Evolutionary conservation across 75 land plant species (phyloP).

Genomic region (Sequoia sempervirens): DNA sequence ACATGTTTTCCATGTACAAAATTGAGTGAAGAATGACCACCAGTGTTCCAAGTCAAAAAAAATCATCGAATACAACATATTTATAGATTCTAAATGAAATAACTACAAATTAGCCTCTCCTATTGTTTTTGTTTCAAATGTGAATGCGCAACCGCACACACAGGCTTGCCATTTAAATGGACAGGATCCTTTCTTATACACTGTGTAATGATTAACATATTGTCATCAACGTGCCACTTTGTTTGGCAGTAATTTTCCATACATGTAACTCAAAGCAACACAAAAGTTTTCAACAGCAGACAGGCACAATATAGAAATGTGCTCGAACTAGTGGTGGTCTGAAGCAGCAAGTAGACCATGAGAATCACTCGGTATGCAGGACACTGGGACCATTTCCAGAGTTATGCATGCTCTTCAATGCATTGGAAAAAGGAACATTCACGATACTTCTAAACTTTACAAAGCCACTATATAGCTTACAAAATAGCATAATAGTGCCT

Average conservation of each 20-base stretch:
- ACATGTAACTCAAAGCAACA: constrained; percentile 4
- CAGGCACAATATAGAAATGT: background rate
- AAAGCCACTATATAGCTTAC: constrained; percentile 7
- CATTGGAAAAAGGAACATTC: background rate
- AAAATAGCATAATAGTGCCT: constrained; percentile 6
- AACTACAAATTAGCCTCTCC: background rate
- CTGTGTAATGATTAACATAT: background rate
- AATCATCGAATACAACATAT: background rate
- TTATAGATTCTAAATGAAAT: background rate
- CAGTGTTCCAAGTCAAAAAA: background rate
- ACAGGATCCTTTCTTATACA: background rate
- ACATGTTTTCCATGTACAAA: background rate
- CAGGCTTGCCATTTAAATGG: constrained; percentile 1
- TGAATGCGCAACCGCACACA: background rate
- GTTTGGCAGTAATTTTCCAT: constrained; percentile 10
- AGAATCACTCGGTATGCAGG: background rate
- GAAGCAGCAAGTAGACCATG: background rate
- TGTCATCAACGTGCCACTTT: background rate
- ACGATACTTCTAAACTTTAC: background rate
- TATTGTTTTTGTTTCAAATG: background rate
- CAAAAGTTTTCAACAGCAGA: background rate
- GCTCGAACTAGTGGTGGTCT: constrained; percentile 1
- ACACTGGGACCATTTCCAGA: background rate
- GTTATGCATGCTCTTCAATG: background rate
- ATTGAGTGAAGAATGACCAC: background rate